Evolutionary conservation across 805 yeast species (phyloP).

Genomic region (Zygosaccharomyces siamensis): DNA sequence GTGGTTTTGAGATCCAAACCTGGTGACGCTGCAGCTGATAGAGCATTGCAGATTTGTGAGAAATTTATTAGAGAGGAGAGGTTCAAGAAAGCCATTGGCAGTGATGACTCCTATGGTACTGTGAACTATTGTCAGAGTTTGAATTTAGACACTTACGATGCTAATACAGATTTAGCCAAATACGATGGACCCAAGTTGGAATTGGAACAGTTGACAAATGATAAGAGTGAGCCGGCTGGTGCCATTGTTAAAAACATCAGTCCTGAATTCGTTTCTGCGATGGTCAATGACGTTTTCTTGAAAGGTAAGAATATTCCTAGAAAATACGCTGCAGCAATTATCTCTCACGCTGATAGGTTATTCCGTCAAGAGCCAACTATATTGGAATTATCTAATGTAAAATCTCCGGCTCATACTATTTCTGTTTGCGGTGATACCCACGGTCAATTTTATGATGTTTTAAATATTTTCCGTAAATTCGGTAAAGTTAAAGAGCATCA

Average conservation of each 20-base stretch:
- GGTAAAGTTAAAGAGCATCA: constrained; percentile 65
- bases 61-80: constrained; percentile 65
- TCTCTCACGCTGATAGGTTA: constrained; percentile 63
- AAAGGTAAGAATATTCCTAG: constrained; percentile 72
- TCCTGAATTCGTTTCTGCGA: constrained; percentile 51
- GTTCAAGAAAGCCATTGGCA: constrained; percentile 84
- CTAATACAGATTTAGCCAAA: constrained; percentile 29
- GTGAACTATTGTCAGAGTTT: constrained; percentile 29
- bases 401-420: constrained; percentile 37
- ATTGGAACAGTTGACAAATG: constrained; percentile 28
- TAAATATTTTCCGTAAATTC: constrained; percentile 68
- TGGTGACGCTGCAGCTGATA: constrained; percentile 60
- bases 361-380: constrained; percentile 65
- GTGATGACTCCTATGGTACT: constrained; percentile 40
- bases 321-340: constrained; percentile 75
- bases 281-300: constrained; percentile 64
- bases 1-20: constrained; percentile 59
- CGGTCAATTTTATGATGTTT: constrained; percentile 89
- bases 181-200: constrained; percentile 31
- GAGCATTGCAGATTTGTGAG: constrained; percentile 57
- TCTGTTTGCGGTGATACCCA: constrained; percentile 98
- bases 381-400: constrained; percentile 54
- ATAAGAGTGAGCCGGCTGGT: constrained; percentile 25
- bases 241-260: constrained; percentile 41
- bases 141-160: constrained; percentile 29